A percentile compares a stretch with the other conserved stretches of the same genome.
Evolutionary conservation across 805 yeast genomes (phyloP).

Genomic region (Candida ficus): DNA sequence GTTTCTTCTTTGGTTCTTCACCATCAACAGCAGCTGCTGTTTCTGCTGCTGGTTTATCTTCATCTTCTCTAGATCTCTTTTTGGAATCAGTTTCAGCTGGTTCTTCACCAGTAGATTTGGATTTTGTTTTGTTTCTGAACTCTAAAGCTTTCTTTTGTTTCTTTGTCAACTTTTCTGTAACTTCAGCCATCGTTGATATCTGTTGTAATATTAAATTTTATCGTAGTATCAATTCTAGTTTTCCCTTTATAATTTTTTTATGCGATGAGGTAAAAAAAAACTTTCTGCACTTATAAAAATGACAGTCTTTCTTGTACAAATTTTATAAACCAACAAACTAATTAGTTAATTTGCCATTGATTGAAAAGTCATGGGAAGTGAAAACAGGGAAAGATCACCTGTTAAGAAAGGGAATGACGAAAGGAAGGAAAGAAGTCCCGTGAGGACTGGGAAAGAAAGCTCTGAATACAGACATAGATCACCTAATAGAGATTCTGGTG

Average conservation of each 20-base stretch:
- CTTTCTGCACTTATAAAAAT: background rate
- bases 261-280: background rate
- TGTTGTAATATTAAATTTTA: too few species aligned
- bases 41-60: conserved; percentile 15
- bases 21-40: conserved; percentile 16
- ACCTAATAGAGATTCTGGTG: conserved; percentile 2
- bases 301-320: background rate
- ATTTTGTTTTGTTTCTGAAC: conserved; percentile 37
- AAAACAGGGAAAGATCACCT: background rate
- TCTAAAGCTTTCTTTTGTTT: conserved; percentile 60
- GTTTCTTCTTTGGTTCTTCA: conserved; percentile 46
- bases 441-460: background rate
- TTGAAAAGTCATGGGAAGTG: background rate
- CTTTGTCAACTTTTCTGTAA: conserved; percentile 47
- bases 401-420: background rate
- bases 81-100: conserved; percentile 17
- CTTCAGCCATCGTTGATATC: conserved; percentile 19
- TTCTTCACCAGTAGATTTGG: conserved; percentile 22
- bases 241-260: background rate
- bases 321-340: too few species aligned
- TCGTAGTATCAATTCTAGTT: too few species aligned
- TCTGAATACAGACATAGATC: conserved; percentile 2
- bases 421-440: conserved; percentile 4
- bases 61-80: too few species aligned
- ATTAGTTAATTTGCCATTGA: too few species aligned